Evolutionary conservation across 192 early-diverging fungal species (phyloP).

Genomic region (Dimargaris xerosporica): DNA sequence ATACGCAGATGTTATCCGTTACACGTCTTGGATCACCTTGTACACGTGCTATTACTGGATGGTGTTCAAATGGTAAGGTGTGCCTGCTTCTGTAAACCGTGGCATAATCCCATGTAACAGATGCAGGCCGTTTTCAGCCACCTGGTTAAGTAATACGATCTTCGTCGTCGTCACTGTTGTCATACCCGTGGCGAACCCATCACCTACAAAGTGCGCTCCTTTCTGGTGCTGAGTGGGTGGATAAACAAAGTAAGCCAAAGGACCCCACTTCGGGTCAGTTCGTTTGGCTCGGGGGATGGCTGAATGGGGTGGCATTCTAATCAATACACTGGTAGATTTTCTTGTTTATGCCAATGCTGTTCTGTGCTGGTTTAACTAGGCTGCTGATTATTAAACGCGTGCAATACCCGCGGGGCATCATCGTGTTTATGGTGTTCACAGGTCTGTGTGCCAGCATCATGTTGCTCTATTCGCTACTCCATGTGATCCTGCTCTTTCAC

Average conservation of each 20-base stretch:
- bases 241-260: too few relatives aligned
- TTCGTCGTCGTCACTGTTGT: neutral
- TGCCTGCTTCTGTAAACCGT: too few relatives aligned
- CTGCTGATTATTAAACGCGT: neutral
- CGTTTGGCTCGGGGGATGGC: too few relatives aligned
- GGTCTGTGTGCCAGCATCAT: neutral
- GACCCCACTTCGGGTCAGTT: too few relatives aligned
- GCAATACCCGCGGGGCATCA: neutral
- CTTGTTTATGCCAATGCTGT: too few relatives aligned
- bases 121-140: neutral
- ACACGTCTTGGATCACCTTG: neutral
- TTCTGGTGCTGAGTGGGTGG: too few relatives aligned
- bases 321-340: neutral
- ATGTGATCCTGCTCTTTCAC: neutral
- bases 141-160: neutral
- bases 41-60: conserved; percentile 9
- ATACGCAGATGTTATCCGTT: neutral
- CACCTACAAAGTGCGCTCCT: too few relatives aligned
- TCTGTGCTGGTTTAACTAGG: too few relatives aligned
- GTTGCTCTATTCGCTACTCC: neutral
- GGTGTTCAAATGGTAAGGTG: conserved; percentile 8
- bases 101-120: neutral
- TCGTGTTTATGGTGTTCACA: neutral
- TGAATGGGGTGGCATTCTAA: too few relatives aligned
- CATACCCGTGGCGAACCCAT: neutral